These are phyloP conservation scores for Spergularia azorica DNA, from an alignment of 179 eudicot genomes.

Conservation along the genomic window DNA sequence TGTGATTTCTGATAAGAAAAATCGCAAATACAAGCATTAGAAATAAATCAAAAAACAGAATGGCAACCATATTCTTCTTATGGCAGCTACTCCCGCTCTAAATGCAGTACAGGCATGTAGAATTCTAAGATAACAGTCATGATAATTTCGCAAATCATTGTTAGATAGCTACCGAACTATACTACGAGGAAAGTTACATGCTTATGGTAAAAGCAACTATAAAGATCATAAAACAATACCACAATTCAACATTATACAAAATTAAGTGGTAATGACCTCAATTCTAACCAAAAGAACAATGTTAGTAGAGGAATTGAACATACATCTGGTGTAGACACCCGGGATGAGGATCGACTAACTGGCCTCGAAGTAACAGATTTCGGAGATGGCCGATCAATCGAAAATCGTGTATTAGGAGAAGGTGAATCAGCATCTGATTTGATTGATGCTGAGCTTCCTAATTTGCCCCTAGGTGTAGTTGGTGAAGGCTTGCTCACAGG, in stretches of 20 bases:
- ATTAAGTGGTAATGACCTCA: background rate
- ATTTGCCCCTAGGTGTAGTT: conserved; percentile 62
- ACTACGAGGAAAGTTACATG: too few relatives aligned
- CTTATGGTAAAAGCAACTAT: too few relatives aligned
- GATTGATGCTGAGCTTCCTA: conserved; percentile 45
- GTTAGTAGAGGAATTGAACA: conserved; percentile 27
- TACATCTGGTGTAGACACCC: conserved; percentile 69
- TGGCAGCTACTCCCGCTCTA: too few relatives aligned
- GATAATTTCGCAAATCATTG: background rate
- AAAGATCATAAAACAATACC: background rate
- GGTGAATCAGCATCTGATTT: conserved; percentile 74
- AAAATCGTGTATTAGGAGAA: conserved; percentile 63
- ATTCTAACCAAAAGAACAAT: background rate
- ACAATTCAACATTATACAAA: background rate
- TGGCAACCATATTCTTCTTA: too few relatives aligned
- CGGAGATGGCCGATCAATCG: conserved; percentile 65
- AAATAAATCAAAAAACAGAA: conserved; percentile 4
- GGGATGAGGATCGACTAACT: conserved; percentile 50
- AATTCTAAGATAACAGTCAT: background rate
- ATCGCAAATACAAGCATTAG: conserved; percentile 18
- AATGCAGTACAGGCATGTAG: too few relatives aligned
- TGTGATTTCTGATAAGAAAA: conserved; percentile 59
- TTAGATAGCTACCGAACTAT: background rate
- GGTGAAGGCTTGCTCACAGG: conserved; percentile 60
- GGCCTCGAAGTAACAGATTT: conserved; percentile 63